Evolutionary conservation across 495 filamentous ascomycete species (phyloP).

Genomic region (Thermochaetoides thermophila): DNA sequence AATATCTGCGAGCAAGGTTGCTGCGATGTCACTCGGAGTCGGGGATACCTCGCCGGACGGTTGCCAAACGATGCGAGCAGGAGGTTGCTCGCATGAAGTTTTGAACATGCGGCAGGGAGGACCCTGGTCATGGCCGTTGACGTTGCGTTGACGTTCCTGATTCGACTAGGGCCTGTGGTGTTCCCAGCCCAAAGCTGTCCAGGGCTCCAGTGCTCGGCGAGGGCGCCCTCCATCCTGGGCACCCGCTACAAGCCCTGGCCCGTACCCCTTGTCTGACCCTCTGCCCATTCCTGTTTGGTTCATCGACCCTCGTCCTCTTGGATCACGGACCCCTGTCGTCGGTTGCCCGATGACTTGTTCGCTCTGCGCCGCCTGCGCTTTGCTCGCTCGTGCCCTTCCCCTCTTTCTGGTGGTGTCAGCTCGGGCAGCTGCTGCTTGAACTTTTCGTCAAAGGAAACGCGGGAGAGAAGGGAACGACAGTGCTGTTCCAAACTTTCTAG

Average conservation of each 20-base stretch:
- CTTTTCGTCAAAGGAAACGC: too few species aligned
- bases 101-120: constrained; percentile 9
- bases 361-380: too few species aligned
- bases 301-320: constrained; percentile 10
- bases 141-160: too few species aligned
- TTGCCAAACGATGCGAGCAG: constrained; percentile 1
- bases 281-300: constrained; percentile 8
- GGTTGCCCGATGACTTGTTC: constrained; percentile 7
- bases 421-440: constrained; percentile 5
- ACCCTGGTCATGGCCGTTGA: constrained; percentile 8
- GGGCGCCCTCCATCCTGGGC: too few species aligned
- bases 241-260: too few species aligned
- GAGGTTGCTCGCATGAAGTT: constrained; percentile 11
- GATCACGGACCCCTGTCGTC: constrained; percentile 5
- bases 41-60: constrained; percentile 8
- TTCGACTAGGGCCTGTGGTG: constrained; percentile 15
- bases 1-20: constrained; percentile 7
- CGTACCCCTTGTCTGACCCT: constrained; percentile 10
- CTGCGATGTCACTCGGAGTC: constrained; percentile 10
- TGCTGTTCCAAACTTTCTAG: too few species aligned
- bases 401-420: constrained; percentile 5
- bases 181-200: too few species aligned
- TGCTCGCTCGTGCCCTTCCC: constrained; percentile 4
- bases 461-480: too few species aligned
- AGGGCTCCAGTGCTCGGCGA: too few species aligned